phyloP scores from a whole-genome alignment of 768 basidiomycete species.

The Termitomyces sp. region DNA sequence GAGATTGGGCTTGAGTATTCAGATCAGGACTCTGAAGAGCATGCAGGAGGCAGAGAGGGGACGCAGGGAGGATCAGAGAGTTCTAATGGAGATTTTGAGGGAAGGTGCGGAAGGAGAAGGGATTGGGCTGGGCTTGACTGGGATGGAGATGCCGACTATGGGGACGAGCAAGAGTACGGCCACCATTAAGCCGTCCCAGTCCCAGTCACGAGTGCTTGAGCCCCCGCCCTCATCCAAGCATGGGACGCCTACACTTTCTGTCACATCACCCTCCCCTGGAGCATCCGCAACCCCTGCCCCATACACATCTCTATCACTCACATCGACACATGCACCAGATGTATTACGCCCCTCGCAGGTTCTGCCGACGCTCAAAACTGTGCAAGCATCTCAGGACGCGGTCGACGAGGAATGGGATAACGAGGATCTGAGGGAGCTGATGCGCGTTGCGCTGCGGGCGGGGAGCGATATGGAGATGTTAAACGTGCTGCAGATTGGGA shows the following conservation, averaged over 20 bases:
- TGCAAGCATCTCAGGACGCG: constrained; percentile 33
- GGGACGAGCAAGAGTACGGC: background rate
- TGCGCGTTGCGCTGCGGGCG: constrained; percentile 50
- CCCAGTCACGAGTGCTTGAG: background rate
- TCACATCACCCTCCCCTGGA: background rate
- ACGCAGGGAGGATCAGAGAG: background rate
- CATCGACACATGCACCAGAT: background rate
- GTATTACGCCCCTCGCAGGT: constrained; percentile 3
- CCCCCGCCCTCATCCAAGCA: background rate
- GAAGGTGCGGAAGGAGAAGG: background rate
- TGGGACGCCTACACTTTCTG: background rate
- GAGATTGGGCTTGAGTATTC: no score
- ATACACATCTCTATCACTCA: background rate
- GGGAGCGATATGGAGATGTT: constrained; percentile 62
- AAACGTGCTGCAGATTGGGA: constrained; percentile 51
- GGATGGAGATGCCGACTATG: background rate
- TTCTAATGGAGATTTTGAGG: constrained; percentile 23
- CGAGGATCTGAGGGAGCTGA: constrained; percentile 49
- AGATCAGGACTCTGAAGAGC: no score
- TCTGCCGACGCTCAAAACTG: constrained; percentile 16
- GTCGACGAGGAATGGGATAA: constrained; percentile 48
- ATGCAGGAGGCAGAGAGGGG: no score
- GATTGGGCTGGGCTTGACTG: background rate
- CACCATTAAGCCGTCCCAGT: background rate
- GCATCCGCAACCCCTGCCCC: background rate